Conservation (phyloP, 2,329 filamentous ascomycete genomes). For the Capronia americana region DNA sequence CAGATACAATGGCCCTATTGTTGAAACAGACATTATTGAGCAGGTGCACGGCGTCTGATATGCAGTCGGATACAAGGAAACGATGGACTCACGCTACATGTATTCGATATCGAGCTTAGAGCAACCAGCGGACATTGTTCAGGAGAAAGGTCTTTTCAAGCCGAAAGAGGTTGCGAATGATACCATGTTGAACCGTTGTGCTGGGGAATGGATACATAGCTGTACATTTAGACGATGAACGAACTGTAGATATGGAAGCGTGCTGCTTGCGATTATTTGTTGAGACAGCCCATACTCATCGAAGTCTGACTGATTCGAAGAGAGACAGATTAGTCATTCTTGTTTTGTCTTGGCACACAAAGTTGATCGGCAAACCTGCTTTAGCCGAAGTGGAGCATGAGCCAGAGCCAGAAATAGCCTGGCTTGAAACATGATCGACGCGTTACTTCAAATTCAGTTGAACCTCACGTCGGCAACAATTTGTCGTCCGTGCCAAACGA, state of each 20-base stretch:
- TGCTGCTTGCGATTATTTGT: neutral
- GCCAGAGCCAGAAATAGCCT: neutral
- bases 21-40: conserved; percentile 38
- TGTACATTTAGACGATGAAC: neutral
- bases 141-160: neutral
- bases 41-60: conserved; percentile 27
- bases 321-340: neutral
- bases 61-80: neutral
- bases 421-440: neutral
- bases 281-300: too few relatives aligned
- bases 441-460: neutral
- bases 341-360: neutral
- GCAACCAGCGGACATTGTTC: neutral
- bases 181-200: neutral
- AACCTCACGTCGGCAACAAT: neutral
- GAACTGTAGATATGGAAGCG: conserved; percentile 2
- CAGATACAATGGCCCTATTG: conserved; percentile 42
- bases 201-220: neutral
- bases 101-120: neutral
- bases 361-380: neutral
- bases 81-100: neutral
- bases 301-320: neutral
- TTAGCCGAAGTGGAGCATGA: neutral
- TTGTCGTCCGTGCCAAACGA: neutral
- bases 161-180: neutral